Evolutionary conservation across 2,329 filamentous ascomycete genomes (phyloP).

Genomic region (Calonectria pteridis): DNA sequence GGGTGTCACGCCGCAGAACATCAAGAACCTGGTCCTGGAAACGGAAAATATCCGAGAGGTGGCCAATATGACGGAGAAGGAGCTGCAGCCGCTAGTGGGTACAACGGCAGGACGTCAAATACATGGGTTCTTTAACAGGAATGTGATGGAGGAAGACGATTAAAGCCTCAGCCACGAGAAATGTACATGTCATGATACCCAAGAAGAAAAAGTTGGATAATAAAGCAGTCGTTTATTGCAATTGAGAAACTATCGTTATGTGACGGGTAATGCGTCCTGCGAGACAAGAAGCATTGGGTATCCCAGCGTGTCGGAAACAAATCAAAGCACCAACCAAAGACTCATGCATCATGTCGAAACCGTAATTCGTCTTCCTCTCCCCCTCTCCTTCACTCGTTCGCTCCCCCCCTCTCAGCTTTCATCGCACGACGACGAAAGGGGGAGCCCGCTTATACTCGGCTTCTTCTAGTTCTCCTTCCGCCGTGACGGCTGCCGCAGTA

Average conservation of each 20-base stretch:
- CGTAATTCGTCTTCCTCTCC: background rate
- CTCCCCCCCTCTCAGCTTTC: conserved; percentile 7
- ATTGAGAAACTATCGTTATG: conserved; percentile 6
- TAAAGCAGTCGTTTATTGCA: conserved; percentile 8
- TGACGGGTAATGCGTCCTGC: conserved; percentile 15
- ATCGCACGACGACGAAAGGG: conserved; percentile 8
- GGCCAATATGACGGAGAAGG: conserved; percentile 84
- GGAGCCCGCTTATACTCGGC: conserved; percentile 35
- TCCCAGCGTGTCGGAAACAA: conserved; percentile 40
- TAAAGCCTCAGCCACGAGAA: conserved; percentile 12
- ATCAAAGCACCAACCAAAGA: conserved; percentile 12
- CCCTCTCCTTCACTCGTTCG: background rate
- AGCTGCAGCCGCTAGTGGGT: conserved; percentile 81
- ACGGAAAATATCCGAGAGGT: conserved; percentile 84
- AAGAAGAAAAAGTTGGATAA: background rate
- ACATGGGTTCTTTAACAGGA: conserved; percentile 81
- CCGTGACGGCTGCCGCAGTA: conserved; percentile 46
- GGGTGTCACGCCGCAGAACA: conserved; percentile 83
- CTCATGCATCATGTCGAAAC: conserved; percentile 23
- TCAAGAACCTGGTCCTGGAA: conserved; percentile 78
- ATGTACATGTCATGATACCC: conserved; percentile 28
- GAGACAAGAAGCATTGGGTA: conserved; percentile 41
- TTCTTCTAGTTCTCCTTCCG: conserved; percentile 36
- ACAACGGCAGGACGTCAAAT: conserved; percentile 83
- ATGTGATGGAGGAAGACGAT: conserved; percentile 66